Percentiles rank a stretch among this genome's conserved stretches.
Conservation (phyloP, 2,329 filamentous ascomycete genomes). For the Ophiostoma novo-ulmi region DNA sequence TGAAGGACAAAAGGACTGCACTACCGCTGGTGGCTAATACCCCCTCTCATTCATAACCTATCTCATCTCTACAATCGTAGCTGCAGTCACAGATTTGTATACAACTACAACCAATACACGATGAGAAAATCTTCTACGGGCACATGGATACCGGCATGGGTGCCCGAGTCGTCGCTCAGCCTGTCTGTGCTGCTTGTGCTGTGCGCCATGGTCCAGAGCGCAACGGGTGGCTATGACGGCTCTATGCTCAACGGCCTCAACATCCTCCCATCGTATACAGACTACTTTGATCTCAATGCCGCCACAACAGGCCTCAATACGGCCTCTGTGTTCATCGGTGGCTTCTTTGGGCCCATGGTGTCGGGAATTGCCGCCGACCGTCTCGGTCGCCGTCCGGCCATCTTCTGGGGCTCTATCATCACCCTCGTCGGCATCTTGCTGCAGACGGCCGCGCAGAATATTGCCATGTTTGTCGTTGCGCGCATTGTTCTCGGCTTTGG, state of each 20-base stretch:
- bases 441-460: constrained; percentile 36
- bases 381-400: constrained; percentile 42
- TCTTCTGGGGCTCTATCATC: constrained; percentile 40
- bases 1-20: neutral
- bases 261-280: constrained; percentile 32
- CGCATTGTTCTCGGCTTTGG: constrained; percentile 36
- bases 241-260: constrained; percentile 55
- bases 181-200: constrained; percentile 40
- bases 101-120: constrained; percentile 30
- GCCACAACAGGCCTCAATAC: constrained; percentile 40
- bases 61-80: neutral
- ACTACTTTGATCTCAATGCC: constrained; percentile 33
- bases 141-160: constrained; percentile 45
- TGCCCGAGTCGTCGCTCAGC: constrained; percentile 39
- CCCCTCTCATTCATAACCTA: neutral
- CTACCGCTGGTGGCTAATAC: neutral
- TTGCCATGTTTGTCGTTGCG: constrained; percentile 32
- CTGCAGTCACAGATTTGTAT: neutral
- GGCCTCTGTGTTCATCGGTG: constrained; percentile 44
- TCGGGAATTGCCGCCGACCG: constrained; percentile 44
- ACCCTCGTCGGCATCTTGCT: constrained; percentile 39
- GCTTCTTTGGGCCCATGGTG: constrained; percentile 41
- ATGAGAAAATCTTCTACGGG: constrained; percentile 37
- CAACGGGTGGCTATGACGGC: constrained; percentile 42
- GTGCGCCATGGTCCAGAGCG: constrained; percentile 35